Conservation (phyloP, 768 basidiomycete genomes). For the Mycena amicta region DNA sequence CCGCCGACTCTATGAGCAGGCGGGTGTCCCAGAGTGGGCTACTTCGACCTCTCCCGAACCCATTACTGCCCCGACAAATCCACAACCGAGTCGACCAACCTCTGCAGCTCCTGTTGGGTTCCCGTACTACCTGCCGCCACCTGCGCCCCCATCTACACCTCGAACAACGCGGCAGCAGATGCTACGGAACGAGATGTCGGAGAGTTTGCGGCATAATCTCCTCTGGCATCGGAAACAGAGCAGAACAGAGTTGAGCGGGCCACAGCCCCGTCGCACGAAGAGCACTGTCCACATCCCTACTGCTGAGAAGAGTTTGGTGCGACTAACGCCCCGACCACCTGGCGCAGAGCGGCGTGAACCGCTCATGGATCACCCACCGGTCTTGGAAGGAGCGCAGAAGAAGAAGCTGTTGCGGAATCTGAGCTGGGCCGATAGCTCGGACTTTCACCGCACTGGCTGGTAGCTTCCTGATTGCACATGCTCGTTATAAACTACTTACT, state of each 20-base stretch:
- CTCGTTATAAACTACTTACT: too few species aligned
- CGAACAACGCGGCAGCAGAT: conserved; percentile 84
- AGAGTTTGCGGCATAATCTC: conserved; percentile 78
- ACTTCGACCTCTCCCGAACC: background rate
- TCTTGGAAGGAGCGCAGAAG: conserved; percentile 8
- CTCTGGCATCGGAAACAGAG: conserved; percentile 78
- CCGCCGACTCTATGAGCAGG: conserved; percentile 10
- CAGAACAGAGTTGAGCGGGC: conserved; percentile 49
- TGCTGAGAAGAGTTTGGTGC: conserved; percentile 18
- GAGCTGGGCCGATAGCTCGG: conserved; percentile 18
- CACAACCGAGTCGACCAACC: conserved; percentile 29
- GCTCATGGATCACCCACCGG: conserved; percentile 10
- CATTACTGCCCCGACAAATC: conserved; percentile 2
- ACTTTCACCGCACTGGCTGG: conserved; percentile 17
- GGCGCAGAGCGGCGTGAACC: conserved; percentile 1
- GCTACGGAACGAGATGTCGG: conserved; percentile 83
- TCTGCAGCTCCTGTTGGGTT: conserved; percentile 62
- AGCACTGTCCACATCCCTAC: conserved; percentile 21
- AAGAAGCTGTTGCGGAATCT: conserved; percentile 22
- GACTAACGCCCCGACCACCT: conserved; percentile 17
- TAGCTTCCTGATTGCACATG: too few species aligned
- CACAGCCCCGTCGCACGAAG: conserved; percentile 20
- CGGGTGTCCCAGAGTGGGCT: conserved; percentile 14
- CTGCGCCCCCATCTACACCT: conserved; percentile 73
- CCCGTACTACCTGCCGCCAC: conserved; percentile 75